Percentiles rank a stretch among this genome's conserved stretches.
phyloP scores from a whole-genome alignment of 1,284 basidiomycete genomes.

The Sphaerobolus stellatus region DNA sequence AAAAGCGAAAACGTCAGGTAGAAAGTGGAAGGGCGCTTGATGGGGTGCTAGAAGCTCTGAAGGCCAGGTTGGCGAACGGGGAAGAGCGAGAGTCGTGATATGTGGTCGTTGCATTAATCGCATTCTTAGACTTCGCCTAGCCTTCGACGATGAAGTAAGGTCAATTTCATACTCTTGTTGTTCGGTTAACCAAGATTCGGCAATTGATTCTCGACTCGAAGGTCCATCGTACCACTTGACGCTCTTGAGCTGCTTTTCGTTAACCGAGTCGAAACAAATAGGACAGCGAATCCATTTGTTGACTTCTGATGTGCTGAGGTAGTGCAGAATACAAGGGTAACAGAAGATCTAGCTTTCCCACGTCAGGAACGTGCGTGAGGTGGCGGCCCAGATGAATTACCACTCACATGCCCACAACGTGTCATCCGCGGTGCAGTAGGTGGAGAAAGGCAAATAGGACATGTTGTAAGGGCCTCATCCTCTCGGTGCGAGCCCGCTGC shows the following conservation, averaged over 20 bases:
- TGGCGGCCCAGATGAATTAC: slow-evolving; percentile 25
- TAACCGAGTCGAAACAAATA: slow-evolving; percentile 93
- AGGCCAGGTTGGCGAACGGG: slow-evolving; percentile 90
- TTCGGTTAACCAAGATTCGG: slow-evolving; percentile 38
- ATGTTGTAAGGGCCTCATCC: slow-evolving; percentile 69
- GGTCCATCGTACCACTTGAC: slow-evolving; percentile 80
- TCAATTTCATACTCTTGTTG: slow-evolving; percentile 14
- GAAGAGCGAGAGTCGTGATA: slow-evolving; percentile 93
- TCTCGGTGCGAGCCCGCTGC: slow-evolving; percentile 44
- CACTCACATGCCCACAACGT: slow-evolving; percentile 94
- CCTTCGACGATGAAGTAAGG: slow-evolving; percentile 42
- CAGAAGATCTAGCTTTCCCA: slow-evolving; percentile 67
- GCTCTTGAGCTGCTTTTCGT: slow-evolving; percentile 88
- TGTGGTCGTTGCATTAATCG: slow-evolving; percentile 91
- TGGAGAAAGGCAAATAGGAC: slow-evolving; percentile 93
- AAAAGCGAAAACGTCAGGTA: slow-evolving; percentile 87
- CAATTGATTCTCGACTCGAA: slow-evolving; percentile 28
- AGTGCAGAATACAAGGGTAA: slow-evolving; percentile 90
- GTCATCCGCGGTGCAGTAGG: slow-evolving; percentile 95
- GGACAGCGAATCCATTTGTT: slow-evolving; percentile 88
- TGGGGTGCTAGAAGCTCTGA: slow-evolving; percentile 89
- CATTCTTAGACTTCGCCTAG: slow-evolving; percentile 61
- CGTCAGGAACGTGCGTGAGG: background rate
- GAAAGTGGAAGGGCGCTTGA: slow-evolving; percentile 92
- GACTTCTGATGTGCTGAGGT: slow-evolving; percentile 80